phyloP scores from a whole-genome alignment of 495 filamentous ascomycete genomes.

The Penicillium parvum region DNA sequence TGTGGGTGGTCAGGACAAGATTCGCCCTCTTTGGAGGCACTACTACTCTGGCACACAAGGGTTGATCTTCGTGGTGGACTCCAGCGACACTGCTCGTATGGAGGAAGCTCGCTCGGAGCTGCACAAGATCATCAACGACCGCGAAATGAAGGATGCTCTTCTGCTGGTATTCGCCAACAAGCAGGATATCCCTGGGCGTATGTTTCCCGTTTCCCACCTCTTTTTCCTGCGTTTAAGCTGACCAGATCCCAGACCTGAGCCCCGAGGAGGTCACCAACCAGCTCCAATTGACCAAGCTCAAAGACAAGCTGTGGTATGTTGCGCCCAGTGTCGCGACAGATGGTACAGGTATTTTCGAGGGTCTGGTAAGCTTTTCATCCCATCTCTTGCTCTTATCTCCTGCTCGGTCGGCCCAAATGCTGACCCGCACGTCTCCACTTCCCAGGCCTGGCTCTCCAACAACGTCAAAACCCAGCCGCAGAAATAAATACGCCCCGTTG shows the following conservation, averaged over 20 bases:
- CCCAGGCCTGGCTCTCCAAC: conserved; percentile 82
- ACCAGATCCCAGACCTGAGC: conserved; percentile 62
- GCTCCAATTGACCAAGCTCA: conserved; percentile 78
- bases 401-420: conserved; percentile 12
- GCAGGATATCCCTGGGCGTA: conserved; percentile 87
- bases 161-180: conserved; percentile 97
- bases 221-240: conserved; percentile 3
- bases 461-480: conserved; percentile 76
- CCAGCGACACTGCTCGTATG: conserved; percentile 77
- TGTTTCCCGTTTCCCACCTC: conserved; percentile 22
- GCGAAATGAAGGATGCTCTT: conserved; percentile 96
- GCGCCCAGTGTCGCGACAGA: conserved; percentile 92
- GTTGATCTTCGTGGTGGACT: conserved; percentile 96
- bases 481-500: conserved; percentile 34
- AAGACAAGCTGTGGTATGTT: conserved; percentile 93
- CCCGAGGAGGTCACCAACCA: conserved; percentile 81
- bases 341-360: conserved; percentile 91
- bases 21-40: conserved; percentile 94
- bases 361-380: conserved; percentile 57
- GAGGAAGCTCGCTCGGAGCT: conserved; percentile 87
- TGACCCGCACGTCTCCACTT: conserved; percentile 16
- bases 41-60: conserved; percentile 98
- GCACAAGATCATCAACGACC: conserved; percentile 91
- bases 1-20: conserved; percentile 99
- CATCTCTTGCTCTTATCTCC: not conserved